Percentiles rank a stretch among this genome's conserved stretches.
Evolutionary conservation across 495 filamentous ascomycete genomes (phyloP).

Genomic region (Hypoxylon perforatum): DNA sequence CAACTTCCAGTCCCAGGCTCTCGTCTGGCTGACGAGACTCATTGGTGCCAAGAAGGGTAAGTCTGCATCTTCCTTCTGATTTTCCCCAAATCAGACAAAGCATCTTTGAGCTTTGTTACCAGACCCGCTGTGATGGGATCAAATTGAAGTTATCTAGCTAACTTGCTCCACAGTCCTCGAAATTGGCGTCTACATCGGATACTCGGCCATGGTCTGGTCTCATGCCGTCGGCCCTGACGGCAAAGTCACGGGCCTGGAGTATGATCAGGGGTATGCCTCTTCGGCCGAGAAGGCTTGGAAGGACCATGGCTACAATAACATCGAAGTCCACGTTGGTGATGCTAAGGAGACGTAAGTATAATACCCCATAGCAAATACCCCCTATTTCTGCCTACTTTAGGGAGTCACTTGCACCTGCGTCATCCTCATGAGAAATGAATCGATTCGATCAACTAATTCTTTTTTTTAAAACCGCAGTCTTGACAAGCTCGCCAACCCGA

Average conservation of each 20-base stretch:
- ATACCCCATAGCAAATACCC: not conserved
- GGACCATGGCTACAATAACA: constrained; percentile 45
- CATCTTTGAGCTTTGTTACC: not conserved
- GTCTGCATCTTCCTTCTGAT: not conserved
- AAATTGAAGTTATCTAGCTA: not conserved
- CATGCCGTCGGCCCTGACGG: constrained; percentile 48
- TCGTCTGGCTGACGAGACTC: constrained; percentile 44
- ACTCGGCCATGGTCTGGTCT: constrained; percentile 49
- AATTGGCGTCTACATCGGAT: constrained; percentile 52
- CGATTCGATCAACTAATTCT: not conserved
- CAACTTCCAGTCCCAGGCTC: constrained; percentile 44
- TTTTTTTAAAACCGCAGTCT: constrained; percentile 29
- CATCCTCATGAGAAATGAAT: too few species aligned
- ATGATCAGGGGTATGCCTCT: constrained; percentile 43
- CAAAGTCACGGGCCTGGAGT: constrained; percentile 53
- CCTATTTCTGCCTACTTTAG: not conserved
- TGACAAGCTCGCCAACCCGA: constrained; percentile 36
- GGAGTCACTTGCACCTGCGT: too few species aligned
- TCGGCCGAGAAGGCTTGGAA: constrained; percentile 39
- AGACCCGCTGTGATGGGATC: not conserved
- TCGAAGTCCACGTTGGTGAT: constrained; percentile 48
- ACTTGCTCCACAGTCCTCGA: constrained; percentile 45
- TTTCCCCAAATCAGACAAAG: not conserved
- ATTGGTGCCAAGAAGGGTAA: constrained; percentile 51
- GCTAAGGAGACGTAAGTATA: constrained; percentile 48